Percentiles rank a stretch among this genome's conserved stretches.
Conservation (phyloP, 805 yeast genomes). For the Candida loeiensis region DNA sequence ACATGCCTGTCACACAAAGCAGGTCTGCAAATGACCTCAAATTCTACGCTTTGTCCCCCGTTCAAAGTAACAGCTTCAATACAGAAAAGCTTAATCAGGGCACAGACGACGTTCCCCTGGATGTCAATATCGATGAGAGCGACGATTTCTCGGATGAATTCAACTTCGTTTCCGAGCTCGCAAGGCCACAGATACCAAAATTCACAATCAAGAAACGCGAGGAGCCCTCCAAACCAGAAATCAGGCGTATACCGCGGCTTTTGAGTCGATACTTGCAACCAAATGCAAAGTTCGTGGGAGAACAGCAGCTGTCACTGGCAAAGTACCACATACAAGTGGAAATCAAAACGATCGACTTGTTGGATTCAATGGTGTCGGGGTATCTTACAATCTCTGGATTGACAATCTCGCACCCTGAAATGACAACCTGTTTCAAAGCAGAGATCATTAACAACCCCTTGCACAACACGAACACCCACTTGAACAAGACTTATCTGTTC, state of each 20-base stretch:
- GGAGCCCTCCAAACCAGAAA: constrained; percentile 3
- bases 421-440: constrained; percentile 70
- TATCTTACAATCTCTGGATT: constrained; percentile 63
- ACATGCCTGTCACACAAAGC: constrained; percentile 11
- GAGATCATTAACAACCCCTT: constrained; percentile 59
- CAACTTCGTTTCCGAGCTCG: not conserved
- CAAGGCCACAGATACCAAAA: constrained; percentile 1
- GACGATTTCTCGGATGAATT: constrained; percentile 5
- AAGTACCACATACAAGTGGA: constrained; percentile 68
- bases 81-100: constrained; percentile 2
- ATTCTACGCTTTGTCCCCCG: constrained; percentile 1
- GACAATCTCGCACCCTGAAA: constrained; percentile 57
- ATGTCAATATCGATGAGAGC: not conserved
- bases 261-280: constrained; percentile 50
- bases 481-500: constrained; percentile 43
- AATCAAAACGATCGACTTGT: constrained; percentile 64
- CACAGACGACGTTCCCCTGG: not conserved
- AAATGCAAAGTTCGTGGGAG: constrained; percentile 60
- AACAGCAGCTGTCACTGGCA: constrained; percentile 65
- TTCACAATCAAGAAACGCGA: constrained; percentile 1
- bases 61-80: constrained; percentile 1
- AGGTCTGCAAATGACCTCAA: constrained; percentile 6
- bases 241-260: constrained; percentile 22
- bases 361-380: constrained; percentile 46
- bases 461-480: constrained; percentile 15